Evolutionary conservation across 2,329 filamentous ascomycete species (phyloP).

Genomic region (Colletotrichum sp.): DNA sequence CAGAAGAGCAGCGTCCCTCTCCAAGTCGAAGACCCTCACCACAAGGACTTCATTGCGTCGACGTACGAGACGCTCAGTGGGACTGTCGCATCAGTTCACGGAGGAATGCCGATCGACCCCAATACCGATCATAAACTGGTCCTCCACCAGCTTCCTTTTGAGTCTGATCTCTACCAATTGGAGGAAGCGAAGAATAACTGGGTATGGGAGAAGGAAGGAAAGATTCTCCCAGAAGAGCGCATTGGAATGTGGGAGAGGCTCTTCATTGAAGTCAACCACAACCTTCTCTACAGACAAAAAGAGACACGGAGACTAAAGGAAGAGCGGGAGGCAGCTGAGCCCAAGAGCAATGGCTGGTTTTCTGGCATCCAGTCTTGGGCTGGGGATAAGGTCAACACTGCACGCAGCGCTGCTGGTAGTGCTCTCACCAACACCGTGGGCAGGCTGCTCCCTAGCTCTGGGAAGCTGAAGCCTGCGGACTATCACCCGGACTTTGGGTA

Average conservation of each 20-base stretch:
- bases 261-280: slow-evolving; percentile 21
- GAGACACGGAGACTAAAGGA: not conserved
- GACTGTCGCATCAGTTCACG: not conserved
- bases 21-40: not conserved
- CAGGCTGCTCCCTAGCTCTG: not conserved
- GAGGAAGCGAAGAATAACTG: slow-evolving; percentile 2
- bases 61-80: slow-evolving; percentile 13
- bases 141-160: slow-evolving; percentile 16
- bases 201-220: slow-evolving; percentile 2
- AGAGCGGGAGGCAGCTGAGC: not conserved
- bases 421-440: not conserved
- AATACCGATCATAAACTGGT: not conserved
- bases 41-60: not conserved
- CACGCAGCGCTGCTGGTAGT: not conserved
- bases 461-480: not conserved
- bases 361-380: not conserved
- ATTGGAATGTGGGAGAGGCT: slow-evolving; percentile 27
- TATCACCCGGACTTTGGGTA: slow-evolving; percentile 6
- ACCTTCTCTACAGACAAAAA: slow-evolving; percentile 3
- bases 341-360: not conserved
- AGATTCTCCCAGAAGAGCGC: slow-evolving; percentile 18
- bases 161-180: slow-evolving; percentile 19
- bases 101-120: not conserved
- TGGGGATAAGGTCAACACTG: not conserved
- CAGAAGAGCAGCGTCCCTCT: not conserved